Conservation (phyloP, 805 yeast genomes). For the Metschnikowia baotianmanensis region DNA sequence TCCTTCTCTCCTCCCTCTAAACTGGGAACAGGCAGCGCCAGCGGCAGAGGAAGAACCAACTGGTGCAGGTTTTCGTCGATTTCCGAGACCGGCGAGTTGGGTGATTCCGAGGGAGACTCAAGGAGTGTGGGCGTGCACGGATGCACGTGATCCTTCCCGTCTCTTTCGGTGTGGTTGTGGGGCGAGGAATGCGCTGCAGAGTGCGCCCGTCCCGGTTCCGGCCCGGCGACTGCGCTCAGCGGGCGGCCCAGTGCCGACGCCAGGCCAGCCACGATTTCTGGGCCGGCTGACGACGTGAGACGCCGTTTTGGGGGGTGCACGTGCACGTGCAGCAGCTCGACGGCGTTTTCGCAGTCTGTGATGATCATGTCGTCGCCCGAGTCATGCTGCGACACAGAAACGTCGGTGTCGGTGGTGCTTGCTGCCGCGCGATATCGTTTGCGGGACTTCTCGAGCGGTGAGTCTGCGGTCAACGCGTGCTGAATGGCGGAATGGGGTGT, state of each 20-base stretch:
- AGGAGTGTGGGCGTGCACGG: constrained; percentile 9
- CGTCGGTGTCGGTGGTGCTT: constrained; percentile 19
- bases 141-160: constrained; percentile 4
- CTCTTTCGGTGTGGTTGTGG: neutral
- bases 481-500: constrained; percentile 22
- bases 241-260: too few relatives aligned
- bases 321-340: constrained; percentile 20
- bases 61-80: constrained; percentile 41
- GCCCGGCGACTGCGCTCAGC: neutral
- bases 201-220: neutral
- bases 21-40: constrained; percentile 53
- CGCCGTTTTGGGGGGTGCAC: constrained; percentile 37
- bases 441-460: constrained; percentile 13
- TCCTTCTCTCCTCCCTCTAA: constrained; percentile 21
- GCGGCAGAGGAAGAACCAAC: constrained; percentile 67
- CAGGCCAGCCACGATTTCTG: neutral
- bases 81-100: constrained; percentile 37
- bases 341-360: constrained; percentile 31
- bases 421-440: constrained; percentile 23
- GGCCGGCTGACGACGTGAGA: constrained; percentile 18
- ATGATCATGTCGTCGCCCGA: constrained; percentile 35
- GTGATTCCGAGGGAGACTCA: constrained; percentile 23
- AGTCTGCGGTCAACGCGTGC: constrained; percentile 8
- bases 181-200: neutral
- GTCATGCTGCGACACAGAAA: constrained; percentile 17